Conservation (phyloP, 2,329 filamentous ascomycete genomes). For the Ophiostoma piceae region DNA sequence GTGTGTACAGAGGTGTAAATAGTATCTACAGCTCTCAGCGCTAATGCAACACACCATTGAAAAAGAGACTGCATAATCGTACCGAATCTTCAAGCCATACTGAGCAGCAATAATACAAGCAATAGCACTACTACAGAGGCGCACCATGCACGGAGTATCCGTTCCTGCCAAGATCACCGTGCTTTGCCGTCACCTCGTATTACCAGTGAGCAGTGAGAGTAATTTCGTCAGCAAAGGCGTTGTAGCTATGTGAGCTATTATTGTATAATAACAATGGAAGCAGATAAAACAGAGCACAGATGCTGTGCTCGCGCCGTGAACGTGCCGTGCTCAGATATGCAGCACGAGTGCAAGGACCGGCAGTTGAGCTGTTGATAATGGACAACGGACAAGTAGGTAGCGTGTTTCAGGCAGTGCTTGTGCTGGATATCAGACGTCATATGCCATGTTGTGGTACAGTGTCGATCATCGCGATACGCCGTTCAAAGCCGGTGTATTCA, state of each 20-base stretch:
- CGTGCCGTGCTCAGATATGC: background rate
- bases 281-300: background rate
- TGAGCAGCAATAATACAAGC: background rate
- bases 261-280: background rate
- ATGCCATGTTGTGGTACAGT: background rate
- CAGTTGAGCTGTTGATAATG: background rate
- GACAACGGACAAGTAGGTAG: background rate
- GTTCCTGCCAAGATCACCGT: conserved; percentile 2
- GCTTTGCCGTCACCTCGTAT: background rate
- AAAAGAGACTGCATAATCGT: background rate
- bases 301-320: background rate
- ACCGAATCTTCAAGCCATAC: background rate
- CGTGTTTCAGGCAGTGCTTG: background rate
- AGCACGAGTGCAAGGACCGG: background rate
- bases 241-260: background rate
- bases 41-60: background rate
- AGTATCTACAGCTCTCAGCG: background rate
- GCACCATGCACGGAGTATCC: background rate
- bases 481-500: too few relatives aligned
- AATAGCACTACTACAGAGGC: background rate
- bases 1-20: background rate
- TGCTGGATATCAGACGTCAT: background rate
- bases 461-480: conserved; percentile 7
- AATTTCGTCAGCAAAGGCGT: background rate
- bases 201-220: background rate